Evolutionary conservation across 2,329 filamentous ascomycete genomes (phyloP).

Genomic region (Colletotrichum spinosum): DNA sequence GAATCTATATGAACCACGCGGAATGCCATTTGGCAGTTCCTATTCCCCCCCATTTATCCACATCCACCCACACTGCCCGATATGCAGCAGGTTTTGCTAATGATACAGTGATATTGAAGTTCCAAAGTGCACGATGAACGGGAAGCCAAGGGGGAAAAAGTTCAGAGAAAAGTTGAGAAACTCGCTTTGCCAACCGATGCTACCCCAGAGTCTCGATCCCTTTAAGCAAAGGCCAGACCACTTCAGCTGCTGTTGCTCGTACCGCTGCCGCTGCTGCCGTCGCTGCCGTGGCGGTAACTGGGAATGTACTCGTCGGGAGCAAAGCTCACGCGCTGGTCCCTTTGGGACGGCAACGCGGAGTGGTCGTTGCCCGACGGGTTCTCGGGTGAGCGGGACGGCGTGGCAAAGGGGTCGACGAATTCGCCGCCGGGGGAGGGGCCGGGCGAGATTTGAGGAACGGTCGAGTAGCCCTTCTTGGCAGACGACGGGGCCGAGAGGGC

Average conservation of each 20-base stretch:
- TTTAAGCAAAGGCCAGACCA: neutral
- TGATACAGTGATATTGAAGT: slow-evolving; percentile 25
- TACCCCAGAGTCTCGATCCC: neutral
- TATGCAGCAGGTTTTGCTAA: slow-evolving; percentile 13
- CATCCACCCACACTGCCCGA: slow-evolving; percentile 1
- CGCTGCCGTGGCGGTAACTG: slow-evolving; percentile 2
- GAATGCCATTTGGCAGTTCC: neutral
- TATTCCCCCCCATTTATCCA: neutral
- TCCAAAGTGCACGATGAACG: neutral
- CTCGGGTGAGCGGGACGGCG: slow-evolving; percentile 16
- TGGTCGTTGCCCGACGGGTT: slow-evolving; percentile 8
- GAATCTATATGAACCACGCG: neutral
- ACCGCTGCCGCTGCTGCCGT: slow-evolving; percentile 15
- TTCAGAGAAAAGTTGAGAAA: neutral
- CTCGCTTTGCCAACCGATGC: slow-evolving; percentile 24
- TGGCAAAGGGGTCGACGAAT: slow-evolving; percentile 25
- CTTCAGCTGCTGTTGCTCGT: slow-evolving; percentile 3
- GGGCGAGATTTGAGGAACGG: slow-evolving; percentile 19
- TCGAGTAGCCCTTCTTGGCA: slow-evolving; percentile 22
- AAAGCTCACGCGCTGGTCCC: slow-evolving; percentile 21
- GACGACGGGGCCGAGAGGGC: neutral
- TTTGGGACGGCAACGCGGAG: slow-evolving; percentile 9
- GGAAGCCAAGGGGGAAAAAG: neutral
- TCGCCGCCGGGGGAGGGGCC: slow-evolving; percentile 10
- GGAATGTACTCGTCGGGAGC: slow-evolving; percentile 19